Evolutionary conservation across 2,329 filamentous ascomycete species (phyloP).

Genomic region (Diaporthe humulicola): DNA sequence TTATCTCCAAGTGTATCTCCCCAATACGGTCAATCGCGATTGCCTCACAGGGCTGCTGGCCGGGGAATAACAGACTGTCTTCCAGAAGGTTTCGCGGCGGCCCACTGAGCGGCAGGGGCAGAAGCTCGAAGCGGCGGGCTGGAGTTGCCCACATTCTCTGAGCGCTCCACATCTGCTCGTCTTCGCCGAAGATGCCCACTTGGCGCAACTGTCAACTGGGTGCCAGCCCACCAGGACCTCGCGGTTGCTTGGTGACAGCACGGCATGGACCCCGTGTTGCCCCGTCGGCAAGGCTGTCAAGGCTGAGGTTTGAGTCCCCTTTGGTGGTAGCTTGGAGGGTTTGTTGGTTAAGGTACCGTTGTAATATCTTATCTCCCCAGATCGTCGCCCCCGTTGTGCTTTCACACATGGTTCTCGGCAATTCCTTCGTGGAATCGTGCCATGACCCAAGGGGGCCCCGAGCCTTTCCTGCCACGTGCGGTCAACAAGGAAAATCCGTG

Average conservation of each 20-base stretch:
- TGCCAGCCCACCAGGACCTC: slow-evolving; percentile 22
- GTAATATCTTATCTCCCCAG: slow-evolving; percentile 27
- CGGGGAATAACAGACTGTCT: slow-evolving; percentile 1
- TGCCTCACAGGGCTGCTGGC: slow-evolving; percentile 27
- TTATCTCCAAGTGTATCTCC: slow-evolving; percentile 1
- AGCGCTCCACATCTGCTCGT: slow-evolving; percentile 38
- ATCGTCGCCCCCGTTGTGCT: slow-evolving; percentile 18
- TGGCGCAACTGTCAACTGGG: slow-evolving; percentile 23
- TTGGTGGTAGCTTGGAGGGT: not conserved
- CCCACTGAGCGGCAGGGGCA: slow-evolving; percentile 30
- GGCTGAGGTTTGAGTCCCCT: slow-evolving; percentile 23
- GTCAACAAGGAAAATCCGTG: slow-evolving; percentile 15
- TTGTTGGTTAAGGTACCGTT: not conserved
- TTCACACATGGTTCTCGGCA: slow-evolving; percentile 24
- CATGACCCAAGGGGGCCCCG: not conserved
- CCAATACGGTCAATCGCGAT: slow-evolving; percentile 8
- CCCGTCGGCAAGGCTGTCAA: slow-evolving; percentile 29
- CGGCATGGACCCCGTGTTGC: slow-evolving; percentile 26
- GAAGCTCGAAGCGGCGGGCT: slow-evolving; percentile 17
- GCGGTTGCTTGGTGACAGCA: slow-evolving; percentile 27
- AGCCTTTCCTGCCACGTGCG: slow-evolving; percentile 30
- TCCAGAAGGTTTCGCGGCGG: slow-evolving; percentile 30
- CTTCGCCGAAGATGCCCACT: slow-evolving; percentile 34
- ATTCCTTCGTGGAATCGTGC: slow-evolving; percentile 29
- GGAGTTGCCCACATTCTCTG: slow-evolving; percentile 14